Evolutionary conservation across 192 early-diverging fungal species (phyloP), one percentile per base, ranked within the genome.

Genomic region (Chytriomyces sp.): DNA sequence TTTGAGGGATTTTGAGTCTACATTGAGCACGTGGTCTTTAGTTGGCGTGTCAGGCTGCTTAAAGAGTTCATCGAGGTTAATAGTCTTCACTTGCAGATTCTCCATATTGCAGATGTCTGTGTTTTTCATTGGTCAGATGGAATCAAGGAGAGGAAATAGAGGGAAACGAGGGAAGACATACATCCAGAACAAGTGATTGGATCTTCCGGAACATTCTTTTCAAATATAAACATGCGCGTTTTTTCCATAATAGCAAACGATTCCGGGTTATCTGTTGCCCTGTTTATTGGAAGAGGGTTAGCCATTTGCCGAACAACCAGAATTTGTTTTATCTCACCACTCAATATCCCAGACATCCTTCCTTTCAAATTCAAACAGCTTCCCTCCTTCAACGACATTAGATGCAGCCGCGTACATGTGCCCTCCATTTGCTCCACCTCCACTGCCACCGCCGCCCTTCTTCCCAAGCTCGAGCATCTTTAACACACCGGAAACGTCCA

Each of bases 331-430:
- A 28, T 16, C 68, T 48, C 59, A 86, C 89, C 89, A 89, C 53
- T 80, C 66, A 20, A 90, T 49, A 72, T 87, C 87, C 86, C 89
- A 90, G 2, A 90, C 89, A 79, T 90, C 89, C 62, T 87, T 87
- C 44, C 87, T 72, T 76, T 90, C 86, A 68, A 90, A 83, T 5
- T 87, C 83, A 24, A 87, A 63, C 35, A 90, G 49, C 18, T 69
- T 82, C 24, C 86, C 86, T 7, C 66, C 65, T 18, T 63, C 77
- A 6, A 45, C 68, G 5, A 73, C 69, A 47, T 47, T 44, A 3
- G 5, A 20, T 16, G 28, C 47, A 5, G 69, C 10, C 0, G 48
- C 59, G 9, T 50, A 16, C 24, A 74, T 20, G 43, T 61, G 75
- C 48, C 50, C 76, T 7, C 49, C 59, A 50, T 69, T 72, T 47